Evolutionary conservation across 1,139 yeast genomes (phyloP), one percentile per base, ranked within the genome.

Genomic region (Hemisphaericaspora xylofermentans): DNA sequence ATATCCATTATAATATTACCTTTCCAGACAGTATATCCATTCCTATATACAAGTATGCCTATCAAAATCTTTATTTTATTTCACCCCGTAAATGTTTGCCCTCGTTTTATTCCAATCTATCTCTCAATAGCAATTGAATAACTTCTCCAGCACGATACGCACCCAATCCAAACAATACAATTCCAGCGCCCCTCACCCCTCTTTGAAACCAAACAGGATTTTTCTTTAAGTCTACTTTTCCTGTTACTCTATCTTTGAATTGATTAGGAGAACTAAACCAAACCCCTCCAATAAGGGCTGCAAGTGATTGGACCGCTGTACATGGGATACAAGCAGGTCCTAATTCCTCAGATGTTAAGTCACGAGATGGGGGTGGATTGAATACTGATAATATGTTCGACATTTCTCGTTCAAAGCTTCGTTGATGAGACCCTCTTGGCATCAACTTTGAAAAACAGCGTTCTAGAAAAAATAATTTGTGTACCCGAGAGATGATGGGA

Each of bases 181-280:
- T 49, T 0, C 76, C 76, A 2, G 56, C 43, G 0, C 64, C 61
- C 26, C 63, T 57, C 2, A 72, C 63, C 5, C 65, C 52, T 31
- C 60, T 54, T 43, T 67, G 74, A 71, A 75, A 72, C 71, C 74
- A 66, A 12, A 59, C 24, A 0, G 78, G 78, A 47, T 71, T 61
- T 46, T 68, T 68, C 15, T 44, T 48, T 8, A 58, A 29, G 47
- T 70, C 71, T 4, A 70, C 56, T 30, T 53, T 54, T 10, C 72
- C 72, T 6, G 57, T 53, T 15, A 53, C 50, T 16, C 49, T 41
- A 45, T 65, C 72, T 39, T 55, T 57, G 51, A 71, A 71, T 15
- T 68, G 63, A 36, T 52, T 44, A 29, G 56, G 54, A 17, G 63
- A 54, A 39, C 55, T 57, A 36, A 72, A 51, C 43, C 67, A 71